Base-by-base conservation (phyloP, 148 eudicot genomes). In the Nyssa sinensis region DNA sequence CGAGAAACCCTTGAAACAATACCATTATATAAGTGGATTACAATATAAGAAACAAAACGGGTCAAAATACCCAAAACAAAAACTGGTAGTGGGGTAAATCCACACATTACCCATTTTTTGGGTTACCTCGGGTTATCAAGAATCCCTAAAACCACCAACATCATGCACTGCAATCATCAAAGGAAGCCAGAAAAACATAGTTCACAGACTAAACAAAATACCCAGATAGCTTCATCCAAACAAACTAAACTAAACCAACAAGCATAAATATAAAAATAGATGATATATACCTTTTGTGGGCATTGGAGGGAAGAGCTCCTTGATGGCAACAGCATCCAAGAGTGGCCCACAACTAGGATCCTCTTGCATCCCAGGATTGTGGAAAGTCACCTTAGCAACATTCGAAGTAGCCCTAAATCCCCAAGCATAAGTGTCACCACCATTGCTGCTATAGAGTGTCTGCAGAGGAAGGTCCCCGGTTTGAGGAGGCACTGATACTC, bases 271-370 rank as follows among this genome's bases (percentile, higher is more conserved):
- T 24, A 30, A n/a, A 32, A 14, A 3, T 12, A 14, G 6, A 9
- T 29, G 5, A 7, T 3, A 23, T 5, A 51, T 76, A 85, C 93
- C 91, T 83, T 66, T 72, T 3, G 82, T 57, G 62, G 74, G 80
- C 59, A 66, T 81, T 16, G 85, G 80, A 34, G 88, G 97, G 61
- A 70, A 35, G n/a, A 93, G 89, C 79, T 89, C 86, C 81, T 93
- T 93, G 74, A 93, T 90, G 55, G 97, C 98, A 70, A 93, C 88
- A 44, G 87, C 94, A 80, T 93, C 98, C 69, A 93, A 68, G 13
- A 93, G 88, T 8, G 98, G 97, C 0, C 98, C 98, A 73, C 98
- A 93, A 57, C 88, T 78, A 66, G 98, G 94, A 76, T 93, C 94
- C 72, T 93, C 98, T 78, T 93, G 91, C 69, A 82, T 71, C 8